Evolutionary conservation across 805 yeast species (phyloP), one percentile per base, ranked within the genome.

Genomic region (Ogataea wickerhamii): DNA sequence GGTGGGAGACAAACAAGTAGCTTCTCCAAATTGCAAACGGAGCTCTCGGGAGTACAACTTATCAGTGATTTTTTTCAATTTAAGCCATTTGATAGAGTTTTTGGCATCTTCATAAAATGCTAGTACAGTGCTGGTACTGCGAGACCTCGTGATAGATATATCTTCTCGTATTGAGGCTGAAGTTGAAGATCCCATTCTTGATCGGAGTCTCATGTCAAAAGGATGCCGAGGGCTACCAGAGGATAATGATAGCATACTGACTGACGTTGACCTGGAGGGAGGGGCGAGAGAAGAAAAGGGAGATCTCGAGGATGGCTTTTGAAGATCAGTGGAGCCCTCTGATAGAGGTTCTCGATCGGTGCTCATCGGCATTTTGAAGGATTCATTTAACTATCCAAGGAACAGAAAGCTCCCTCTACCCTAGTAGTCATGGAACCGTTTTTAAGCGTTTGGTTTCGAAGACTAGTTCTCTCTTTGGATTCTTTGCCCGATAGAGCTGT

Each of bases 21-120:
- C 77, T 2, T 70, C 66, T 0, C 91, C 89, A 48, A 71, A 68
- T 6, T 43, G 42, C 7, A 50, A 29, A 8, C 27, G 31, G 28
- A 51, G 50, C 2, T 44, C 51, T 5, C 49, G 29, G 2, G 53
- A 36, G 32, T 38, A 49, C 7, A 60, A 26, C 5, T 40, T 37
- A 6, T 48, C 45, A 0, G 56, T 37, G 5, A 63, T 41, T 23
- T 45, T 51, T 27, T 47, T 51, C 42, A 63, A 43, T 19, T 54
- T 54, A n/a, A 54, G 26, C 62, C 64, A 61, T 35, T 53, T 45
- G 24, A 61, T 37, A 2, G 55, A 41, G 4, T 49, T 52, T 16
- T 41, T 45, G 2, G 28, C 37, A 11, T 39, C 47, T 6, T 37
- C 28, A 30, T 34, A 40, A n/a, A 40, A 18, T 4, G 36, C 27